Conservation (phyloP, 1,284 basidiomycete species). For the Fistulina hepatica region DNA sequence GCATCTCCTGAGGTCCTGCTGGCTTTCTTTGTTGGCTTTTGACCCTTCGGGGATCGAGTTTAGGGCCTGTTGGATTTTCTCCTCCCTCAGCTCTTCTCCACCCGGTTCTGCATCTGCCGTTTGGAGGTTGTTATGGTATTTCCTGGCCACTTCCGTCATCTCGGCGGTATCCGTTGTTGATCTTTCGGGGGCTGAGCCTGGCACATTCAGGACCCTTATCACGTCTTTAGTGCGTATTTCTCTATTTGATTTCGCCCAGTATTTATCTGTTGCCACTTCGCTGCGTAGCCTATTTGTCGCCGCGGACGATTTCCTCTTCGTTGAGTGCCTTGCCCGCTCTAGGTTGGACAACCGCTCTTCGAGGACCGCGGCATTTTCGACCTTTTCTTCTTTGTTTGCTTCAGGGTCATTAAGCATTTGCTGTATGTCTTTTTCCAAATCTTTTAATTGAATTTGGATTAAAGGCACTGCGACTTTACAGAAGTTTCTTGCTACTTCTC, state of each 20-base stretch:
- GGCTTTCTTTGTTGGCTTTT: not conserved
- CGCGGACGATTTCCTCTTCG: not conserved
- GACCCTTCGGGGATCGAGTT: not conserved
- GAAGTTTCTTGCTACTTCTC: not conserved
- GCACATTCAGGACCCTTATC: constrained; percentile 1
- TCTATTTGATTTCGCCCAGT: constrained; percentile 12
- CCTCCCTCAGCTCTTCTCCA: not conserved
- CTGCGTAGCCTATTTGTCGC: not conserved
- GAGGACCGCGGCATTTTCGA: not conserved
- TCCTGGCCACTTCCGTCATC: constrained; percentile 14
- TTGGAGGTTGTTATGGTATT: constrained; percentile 10
- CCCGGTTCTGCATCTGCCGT: not conserved
- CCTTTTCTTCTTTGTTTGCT: not conserved
- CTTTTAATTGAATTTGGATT: not conserved
- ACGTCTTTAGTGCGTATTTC: constrained; percentile 7
- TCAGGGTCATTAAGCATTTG: not conserved
- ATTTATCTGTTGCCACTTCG: constrained; percentile 3
- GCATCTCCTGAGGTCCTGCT: not conserved
- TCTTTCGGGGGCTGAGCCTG: not conserved
- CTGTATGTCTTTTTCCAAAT: not conserved
- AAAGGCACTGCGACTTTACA: not conserved
- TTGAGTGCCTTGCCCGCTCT: not conserved
- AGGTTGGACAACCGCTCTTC: not conserved
- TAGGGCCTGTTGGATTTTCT: not conserved
- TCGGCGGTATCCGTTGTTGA: constrained; percentile 6